Conservation (phyloP, 73 alveolate species). For the Stentor roeselii region DNA sequence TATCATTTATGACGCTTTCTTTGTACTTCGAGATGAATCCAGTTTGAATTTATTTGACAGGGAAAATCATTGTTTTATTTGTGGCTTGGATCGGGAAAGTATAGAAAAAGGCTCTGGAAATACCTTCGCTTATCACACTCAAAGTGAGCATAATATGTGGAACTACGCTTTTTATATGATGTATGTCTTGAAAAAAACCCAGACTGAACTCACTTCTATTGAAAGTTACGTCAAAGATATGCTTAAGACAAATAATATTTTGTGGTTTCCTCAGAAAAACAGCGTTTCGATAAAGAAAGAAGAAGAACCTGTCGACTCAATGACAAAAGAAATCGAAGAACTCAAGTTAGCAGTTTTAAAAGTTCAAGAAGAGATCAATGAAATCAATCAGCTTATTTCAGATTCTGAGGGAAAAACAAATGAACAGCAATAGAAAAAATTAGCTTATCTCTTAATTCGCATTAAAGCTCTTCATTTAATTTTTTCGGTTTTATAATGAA, state of each 20-base stretch:
- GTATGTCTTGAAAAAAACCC: slow-evolving; percentile 73
- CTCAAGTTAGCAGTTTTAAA: too few species aligned
- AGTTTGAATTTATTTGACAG: slow-evolving; percentile 48
- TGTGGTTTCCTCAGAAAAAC: slow-evolving; percentile 87
- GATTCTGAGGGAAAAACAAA: too few species aligned
- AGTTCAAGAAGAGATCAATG: too few species aligned
- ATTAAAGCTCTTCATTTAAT: too few species aligned
- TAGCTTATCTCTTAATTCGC: too few species aligned
- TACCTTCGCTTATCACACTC: slow-evolving; percentile 58
- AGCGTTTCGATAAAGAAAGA: slow-evolving; percentile 6
- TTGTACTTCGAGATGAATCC: slow-evolving; percentile 61
- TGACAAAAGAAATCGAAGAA: too few species aligned
- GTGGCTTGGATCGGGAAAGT: slow-evolving; percentile 57
- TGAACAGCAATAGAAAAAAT: too few species aligned
- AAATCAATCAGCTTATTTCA: too few species aligned
- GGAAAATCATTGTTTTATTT: slow-evolving; percentile 59
- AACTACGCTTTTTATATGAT: slow-evolving; percentile 86
- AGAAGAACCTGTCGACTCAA: too few species aligned
- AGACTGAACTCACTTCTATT: slow-evolving; percentile 91
- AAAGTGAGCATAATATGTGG: slow-evolving; percentile 84
- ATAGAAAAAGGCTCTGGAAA: slow-evolving; percentile 44
- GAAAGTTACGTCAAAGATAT: slow-evolving; percentile 89
- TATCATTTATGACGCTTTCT: slow-evolving; percentile 76
- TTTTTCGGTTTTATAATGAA: too few species aligned
- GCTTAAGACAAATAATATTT: slow-evolving; percentile 70